Evolutionary conservation across 495 filamentous ascomycete species (phyloP).

Genomic region (Neurospora pannonica): DNA sequence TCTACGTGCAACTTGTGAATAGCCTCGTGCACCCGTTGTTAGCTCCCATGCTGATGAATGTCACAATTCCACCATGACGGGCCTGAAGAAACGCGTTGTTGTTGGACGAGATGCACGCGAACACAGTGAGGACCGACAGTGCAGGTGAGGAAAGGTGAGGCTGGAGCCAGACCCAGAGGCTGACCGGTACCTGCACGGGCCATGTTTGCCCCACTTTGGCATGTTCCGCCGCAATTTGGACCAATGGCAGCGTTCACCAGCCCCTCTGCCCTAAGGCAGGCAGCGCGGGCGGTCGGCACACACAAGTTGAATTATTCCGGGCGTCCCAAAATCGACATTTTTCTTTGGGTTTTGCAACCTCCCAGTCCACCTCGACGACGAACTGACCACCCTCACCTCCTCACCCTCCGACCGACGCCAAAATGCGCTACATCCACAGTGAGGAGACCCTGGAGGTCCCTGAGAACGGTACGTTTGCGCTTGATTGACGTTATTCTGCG

Average conservation of each 20-base stretch:
- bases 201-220: slow-evolving; percentile 6
- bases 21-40: background rate
- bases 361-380: slow-evolving; percentile 28
- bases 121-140: background rate
- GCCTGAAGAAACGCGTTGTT: background rate
- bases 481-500: slow-evolving; percentile 14
- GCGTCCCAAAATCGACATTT: slow-evolving; percentile 28
- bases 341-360: slow-evolving; percentile 24
- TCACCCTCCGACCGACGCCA: slow-evolving; percentile 39
- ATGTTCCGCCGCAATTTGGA: slow-evolving; percentile 5
- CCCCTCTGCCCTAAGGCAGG: slow-evolving; percentile 23
- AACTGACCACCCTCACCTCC: slow-evolving; percentile 26
- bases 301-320: slow-evolving; percentile 33
- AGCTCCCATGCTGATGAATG: background rate
- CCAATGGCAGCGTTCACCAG: slow-evolving; percentile 16
- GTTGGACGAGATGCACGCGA: background rate
- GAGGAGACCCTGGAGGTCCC: slow-evolving; percentile 88
- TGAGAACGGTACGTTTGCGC: slow-evolving; percentile 75
- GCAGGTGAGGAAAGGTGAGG: background rate
- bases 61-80: background rate
- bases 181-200: slow-evolving; percentile 7
- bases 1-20: background rate
- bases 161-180: background rate
- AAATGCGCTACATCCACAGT: slow-evolving; percentile 98
- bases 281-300: slow-evolving; percentile 16